These are phyloP conservation scores for Sclerotinia glacialis DNA, from an alignment of 2,329 filamentous ascomycete species.

Conservation along the genomic window DNA sequence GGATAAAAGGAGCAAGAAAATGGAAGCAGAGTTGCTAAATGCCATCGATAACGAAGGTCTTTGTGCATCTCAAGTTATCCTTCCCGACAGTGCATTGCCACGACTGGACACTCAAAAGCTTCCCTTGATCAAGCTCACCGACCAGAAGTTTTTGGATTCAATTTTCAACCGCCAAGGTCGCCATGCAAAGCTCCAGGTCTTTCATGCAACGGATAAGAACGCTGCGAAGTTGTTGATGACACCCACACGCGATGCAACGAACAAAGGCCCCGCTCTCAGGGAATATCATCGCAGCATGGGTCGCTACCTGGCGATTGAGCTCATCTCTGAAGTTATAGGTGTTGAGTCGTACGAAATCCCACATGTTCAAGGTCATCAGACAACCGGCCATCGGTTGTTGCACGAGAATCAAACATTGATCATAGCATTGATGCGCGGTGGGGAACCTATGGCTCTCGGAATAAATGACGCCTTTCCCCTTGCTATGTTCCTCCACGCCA, in stretches of 20 bases:
- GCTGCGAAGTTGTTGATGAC: conserved; percentile 53
- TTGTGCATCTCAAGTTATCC: conserved; percentile 46
- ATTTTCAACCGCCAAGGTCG: background rate
- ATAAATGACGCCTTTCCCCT: conserved; percentile 52
- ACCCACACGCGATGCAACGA: conserved; percentile 49
- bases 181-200: background rate
- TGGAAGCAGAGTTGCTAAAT: conserved; percentile 47
- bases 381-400: conserved; percentile 46
- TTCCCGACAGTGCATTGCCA: conserved; percentile 43
- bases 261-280: conserved; percentile 48
- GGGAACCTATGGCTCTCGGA: conserved; percentile 60
- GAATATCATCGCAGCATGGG: conserved; percentile 51
- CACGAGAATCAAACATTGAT: conserved; percentile 52
- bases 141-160: background rate
- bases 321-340: conserved; percentile 48
- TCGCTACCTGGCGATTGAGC: conserved; percentile 51
- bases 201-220: conserved; percentile 45
- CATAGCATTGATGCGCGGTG: conserved; percentile 60
- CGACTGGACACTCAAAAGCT: conserved; percentile 46
- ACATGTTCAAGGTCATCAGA: conserved; percentile 51
- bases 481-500: conserved; percentile 52
- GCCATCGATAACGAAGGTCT: conserved; percentile 46
- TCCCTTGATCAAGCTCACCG: conserved; percentile 40
- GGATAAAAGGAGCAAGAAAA: conserved; percentile 48
- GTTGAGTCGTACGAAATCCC: conserved; percentile 48